A percentile compares a stretch with the other conserved stretches of the same genome.
Conservation (phyloP, 441 rosid genomes). For the Francoa sonchifolia region DNA sequence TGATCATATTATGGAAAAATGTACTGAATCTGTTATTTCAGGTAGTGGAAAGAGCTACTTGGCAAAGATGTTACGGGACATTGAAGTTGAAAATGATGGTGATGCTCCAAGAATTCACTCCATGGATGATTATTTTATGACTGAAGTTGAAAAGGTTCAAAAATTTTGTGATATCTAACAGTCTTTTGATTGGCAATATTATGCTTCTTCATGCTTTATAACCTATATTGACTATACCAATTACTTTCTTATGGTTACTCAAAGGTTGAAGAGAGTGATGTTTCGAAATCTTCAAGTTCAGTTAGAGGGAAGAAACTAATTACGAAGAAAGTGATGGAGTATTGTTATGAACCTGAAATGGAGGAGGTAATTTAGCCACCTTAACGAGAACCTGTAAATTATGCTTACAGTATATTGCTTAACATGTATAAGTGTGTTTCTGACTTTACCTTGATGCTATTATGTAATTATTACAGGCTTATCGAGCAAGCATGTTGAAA, state of each 20-base stretch:
- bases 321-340: slow-evolving; percentile 71
- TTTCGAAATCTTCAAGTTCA: slow-evolving; percentile 37
- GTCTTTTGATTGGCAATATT: not conserved
- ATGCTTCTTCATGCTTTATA: slow-evolving; percentile 1
- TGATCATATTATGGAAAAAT: not conserved
- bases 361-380: slow-evolving; percentile 55
- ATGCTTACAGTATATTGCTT: too few species aligned
- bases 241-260: not conserved
- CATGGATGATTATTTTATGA: slow-evolving; percentile 95
- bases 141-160: slow-evolving; percentile 87
- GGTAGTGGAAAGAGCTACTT: slow-evolving; percentile 96
- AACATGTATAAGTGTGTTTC: not conserved
- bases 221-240: not conserved
- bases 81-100: slow-evolving; percentile 82
- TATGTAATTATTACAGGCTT: slow-evolving; percentile 33
- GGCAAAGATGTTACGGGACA: slow-evolving; percentile 80
- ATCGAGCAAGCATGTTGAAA: slow-evolving; percentile 91
- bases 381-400: not conserved
- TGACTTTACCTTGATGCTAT: slow-evolving; percentile 3
- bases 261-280: slow-evolving; percentile 66
- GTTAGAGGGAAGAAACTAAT: slow-evolving; percentile 53
- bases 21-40: slow-evolving; percentile 14
- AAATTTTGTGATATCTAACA: slow-evolving; percentile 7
- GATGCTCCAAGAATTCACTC: slow-evolving; percentile 88
- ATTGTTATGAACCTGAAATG: slow-evolving; percentile 95